phyloP scores from a whole-genome alignment of 441 rosid genomes.

The Gossypium trilobum region DNA sequence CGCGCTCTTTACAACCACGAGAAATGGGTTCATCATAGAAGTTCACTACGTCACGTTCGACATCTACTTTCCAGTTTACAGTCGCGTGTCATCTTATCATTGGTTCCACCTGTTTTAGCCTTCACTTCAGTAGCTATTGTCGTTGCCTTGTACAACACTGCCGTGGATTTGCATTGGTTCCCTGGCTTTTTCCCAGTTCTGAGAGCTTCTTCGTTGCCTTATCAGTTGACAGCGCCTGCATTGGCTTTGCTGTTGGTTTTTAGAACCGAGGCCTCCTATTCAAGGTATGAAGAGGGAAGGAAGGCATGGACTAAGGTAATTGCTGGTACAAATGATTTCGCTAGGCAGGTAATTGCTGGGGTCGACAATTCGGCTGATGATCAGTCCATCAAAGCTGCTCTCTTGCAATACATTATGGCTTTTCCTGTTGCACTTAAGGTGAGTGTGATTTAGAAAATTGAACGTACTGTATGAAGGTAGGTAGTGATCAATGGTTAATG shows the following conservation, averaged over 20 bases:
- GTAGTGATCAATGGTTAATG: conserved; percentile 1
- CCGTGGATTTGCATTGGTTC: conserved; percentile 49
- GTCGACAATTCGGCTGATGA: conserved; percentile 41
- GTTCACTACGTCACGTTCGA: conserved; percentile 76
- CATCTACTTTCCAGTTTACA: conserved; percentile 63
- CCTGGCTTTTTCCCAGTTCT: conserved; percentile 60
- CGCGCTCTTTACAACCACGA: conserved; percentile 66
- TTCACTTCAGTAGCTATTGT: conserved; percentile 58
- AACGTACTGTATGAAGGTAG: not conserved
- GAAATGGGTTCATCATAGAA: conserved; percentile 68
- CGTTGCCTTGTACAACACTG: conserved; percentile 58
- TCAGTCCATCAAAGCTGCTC: conserved; percentile 36
- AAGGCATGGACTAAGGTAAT: conserved; percentile 75
- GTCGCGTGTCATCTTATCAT: conserved; percentile 69
- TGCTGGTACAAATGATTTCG: conserved; percentile 61
- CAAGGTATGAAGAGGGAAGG: conserved; percentile 74
- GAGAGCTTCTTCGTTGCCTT: conserved; percentile 69
- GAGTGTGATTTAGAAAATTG: not conserved
- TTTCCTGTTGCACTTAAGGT: conserved; percentile 90
- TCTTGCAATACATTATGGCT: conserved; percentile 64
- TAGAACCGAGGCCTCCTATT: conserved; percentile 88
- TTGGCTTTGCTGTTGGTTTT: conserved; percentile 78
- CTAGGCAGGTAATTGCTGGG: conserved; percentile 50
- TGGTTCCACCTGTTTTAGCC: conserved; percentile 67
- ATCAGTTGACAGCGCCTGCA: conserved; percentile 85